A percentile compares a stretch with the other conserved stretches of the same genome.
Conservation (phyloP, 1,284 basidiomycete species). For the Cutaneotrichosporon daszewskae region DNA sequence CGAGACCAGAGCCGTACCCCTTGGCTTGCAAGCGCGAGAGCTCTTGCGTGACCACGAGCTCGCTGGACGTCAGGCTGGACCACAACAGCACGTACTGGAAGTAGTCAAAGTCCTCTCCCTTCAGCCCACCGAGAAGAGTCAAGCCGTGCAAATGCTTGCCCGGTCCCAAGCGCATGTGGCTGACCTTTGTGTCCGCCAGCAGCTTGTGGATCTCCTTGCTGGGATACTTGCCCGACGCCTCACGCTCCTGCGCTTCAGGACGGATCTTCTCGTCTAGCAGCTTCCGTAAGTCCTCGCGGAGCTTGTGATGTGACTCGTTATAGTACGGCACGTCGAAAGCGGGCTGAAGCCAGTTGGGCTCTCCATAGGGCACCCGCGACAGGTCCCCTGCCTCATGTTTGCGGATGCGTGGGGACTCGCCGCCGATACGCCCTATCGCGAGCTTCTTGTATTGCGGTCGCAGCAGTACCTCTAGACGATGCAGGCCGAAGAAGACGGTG, state of each 20-base stretch:
- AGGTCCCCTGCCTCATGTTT: conserved; percentile 56
- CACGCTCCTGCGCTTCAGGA: conserved; percentile 57
- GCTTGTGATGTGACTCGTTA: conserved; percentile 54
- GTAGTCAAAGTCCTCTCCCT: conserved; percentile 82
- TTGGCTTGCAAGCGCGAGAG: conserved; percentile 69
- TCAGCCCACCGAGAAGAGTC: conserved; percentile 74
- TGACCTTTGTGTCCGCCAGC: conserved; percentile 60
- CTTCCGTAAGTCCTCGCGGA: conserved; percentile 50
- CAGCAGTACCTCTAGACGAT: conserved; percentile 69
- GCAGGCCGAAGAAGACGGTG: conserved; percentile 75
- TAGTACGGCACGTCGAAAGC: conserved; percentile 82
- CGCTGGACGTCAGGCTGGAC: conserved; percentile 20
- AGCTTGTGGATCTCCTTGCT: conserved; percentile 41
- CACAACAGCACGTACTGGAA: conserved; percentile 44
- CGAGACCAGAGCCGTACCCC: conserved; percentile 72
- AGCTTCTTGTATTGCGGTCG: conserved; percentile 66
- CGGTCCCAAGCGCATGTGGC: conserved; percentile 84
- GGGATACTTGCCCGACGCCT: conserved; percentile 67
- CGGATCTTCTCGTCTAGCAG: conserved; percentile 55
- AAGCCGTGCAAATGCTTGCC: conserved; percentile 72
- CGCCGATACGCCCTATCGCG: conserved; percentile 63
- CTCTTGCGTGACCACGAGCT: conserved; percentile 85
- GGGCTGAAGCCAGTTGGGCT: conserved; percentile 73
- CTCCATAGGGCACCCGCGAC: conserved; percentile 66
- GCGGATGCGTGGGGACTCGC: conserved; percentile 57